Conservation (phyloP, 345 rosid genomes). For the Heritiera fomes region DNA sequence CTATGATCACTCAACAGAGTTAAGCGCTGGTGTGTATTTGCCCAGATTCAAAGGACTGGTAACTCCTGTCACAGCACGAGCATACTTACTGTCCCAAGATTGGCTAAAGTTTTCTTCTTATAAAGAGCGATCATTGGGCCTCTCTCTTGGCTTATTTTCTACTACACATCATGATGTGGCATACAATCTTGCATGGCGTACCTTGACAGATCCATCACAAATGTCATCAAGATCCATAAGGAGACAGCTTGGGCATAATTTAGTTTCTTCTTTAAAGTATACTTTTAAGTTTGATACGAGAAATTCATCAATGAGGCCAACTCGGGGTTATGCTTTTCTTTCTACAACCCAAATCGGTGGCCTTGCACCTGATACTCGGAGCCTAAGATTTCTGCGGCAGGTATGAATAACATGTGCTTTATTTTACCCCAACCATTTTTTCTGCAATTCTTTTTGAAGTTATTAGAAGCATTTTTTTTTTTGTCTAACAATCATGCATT, state of each 20-base stretch:
- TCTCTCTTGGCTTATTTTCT: constrained; percentile 78
- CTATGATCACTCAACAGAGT: constrained; percentile 72
- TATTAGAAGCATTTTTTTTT: not conserved
- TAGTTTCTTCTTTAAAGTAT: constrained; percentile 80
- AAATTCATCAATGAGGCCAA: constrained; percentile 76
- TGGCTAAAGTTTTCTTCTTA: constrained; percentile 86
- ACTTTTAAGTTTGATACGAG: constrained; percentile 76
- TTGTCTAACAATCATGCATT: not conserved
- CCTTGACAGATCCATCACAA: constrained; percentile 78
- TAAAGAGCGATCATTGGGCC: constrained; percentile 75
- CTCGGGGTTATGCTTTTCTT: constrained; percentile 73
- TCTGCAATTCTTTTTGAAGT: not conserved
- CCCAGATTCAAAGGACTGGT: constrained; percentile 66
- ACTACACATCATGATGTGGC: constrained; percentile 64
- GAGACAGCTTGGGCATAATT: constrained; percentile 92
- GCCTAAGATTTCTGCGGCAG: constrained; percentile 85
- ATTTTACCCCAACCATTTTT: not conserved
- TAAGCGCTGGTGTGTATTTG: constrained; percentile 69
- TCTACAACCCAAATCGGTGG: constrained; percentile 85
- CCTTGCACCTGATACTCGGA: constrained; percentile 79
- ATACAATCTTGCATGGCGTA: constrained; percentile 81
- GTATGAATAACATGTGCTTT: constrained; percentile 31
- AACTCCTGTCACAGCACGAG: constrained; percentile 68
- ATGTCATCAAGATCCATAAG: constrained; percentile 62
- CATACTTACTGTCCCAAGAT: constrained; percentile 78